Percentiles rank a stretch among this genome's conserved stretches.
These are phyloP conservation scores for Vinca minor DNA, from an alignment of 257 asterid species.

Conservation along the genomic window DNA sequence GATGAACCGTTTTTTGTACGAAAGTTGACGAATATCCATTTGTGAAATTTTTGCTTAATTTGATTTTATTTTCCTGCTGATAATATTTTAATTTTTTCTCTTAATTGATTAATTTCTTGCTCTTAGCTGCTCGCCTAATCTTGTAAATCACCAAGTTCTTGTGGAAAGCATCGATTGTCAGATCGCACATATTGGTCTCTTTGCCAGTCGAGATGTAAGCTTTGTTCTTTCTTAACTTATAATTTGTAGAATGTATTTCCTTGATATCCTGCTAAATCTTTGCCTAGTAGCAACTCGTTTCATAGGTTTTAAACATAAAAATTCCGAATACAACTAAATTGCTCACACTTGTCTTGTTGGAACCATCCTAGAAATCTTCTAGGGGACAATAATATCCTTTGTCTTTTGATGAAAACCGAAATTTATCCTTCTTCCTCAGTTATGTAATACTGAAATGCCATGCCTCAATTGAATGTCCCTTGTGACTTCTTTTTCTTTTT, in stretches of 20 bases:
- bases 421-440: neutral
- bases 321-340: neutral
- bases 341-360: neutral
- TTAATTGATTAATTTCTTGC: constrained; percentile 17
- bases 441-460: neutral
- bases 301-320: neutral
- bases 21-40: neutral
- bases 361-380: neutral
- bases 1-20: too few relatives aligned
- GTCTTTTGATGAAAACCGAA: neutral
- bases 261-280: neutral
- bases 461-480: neutral
- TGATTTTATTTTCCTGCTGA: neutral
- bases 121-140: constrained; percentile 85
- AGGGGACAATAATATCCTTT: neutral
- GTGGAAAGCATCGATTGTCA: constrained; percentile 93
- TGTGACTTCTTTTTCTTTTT: neutral
- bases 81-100: neutral
- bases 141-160: constrained; percentile 85
- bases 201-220: constrained; percentile 85
- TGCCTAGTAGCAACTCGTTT: too few relatives aligned
- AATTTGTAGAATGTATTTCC: neutral
- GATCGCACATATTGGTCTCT: constrained; percentile 82
- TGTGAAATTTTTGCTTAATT: neutral
- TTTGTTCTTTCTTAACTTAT: constrained; percentile 2